A percentile compares a stretch with the other conserved stretches of the same genome.
Conservation (phyloP, 805 yeast species). For the Dipodascopsis uninucleata region DNA sequence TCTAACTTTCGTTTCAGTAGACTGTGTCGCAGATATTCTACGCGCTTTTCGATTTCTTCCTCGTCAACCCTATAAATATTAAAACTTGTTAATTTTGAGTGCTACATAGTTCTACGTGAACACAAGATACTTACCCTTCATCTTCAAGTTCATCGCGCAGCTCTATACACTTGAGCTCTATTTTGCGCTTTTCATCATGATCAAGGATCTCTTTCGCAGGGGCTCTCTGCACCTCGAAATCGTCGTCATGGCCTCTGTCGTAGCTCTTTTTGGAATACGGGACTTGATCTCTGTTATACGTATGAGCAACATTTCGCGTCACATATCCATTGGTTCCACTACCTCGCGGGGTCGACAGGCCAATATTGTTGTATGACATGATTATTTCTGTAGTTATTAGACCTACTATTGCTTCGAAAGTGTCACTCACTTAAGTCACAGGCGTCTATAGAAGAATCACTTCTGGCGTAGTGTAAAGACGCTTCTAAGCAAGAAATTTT, state of each 20-base stretch:
- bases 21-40: constrained; percentile 18
- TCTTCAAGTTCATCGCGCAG: constrained; percentile 30
- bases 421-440: too few species aligned
- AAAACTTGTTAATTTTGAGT: not conserved
- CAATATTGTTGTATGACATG: constrained; percentile 34
- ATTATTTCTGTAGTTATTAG: too few species aligned
- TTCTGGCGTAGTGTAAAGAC: too few species aligned
- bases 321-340: constrained; percentile 35
- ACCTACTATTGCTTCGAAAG: too few species aligned
- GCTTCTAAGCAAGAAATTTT: too few species aligned
- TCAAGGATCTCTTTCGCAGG: constrained; percentile 19
- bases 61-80: constrained; percentile 15
- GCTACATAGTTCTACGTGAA: not conserved
- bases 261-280: not conserved
- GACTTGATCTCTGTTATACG: constrained; percentile 4
- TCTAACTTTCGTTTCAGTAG: constrained; percentile 1
- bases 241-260: constrained; percentile 12
- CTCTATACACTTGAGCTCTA: constrained; percentile 31
- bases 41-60: constrained; percentile 28
- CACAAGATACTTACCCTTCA: constrained; percentile 16
- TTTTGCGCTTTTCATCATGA: constrained; percentile 25
- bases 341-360: constrained; percentile 35
- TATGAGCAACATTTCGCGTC: constrained; percentile 28
- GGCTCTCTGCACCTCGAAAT: constrained; percentile 9
- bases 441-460: too few species aligned